Conservation (phyloP, 2,329 filamentous ascomycete genomes). For the Claviceps fusiformis region DNA sequence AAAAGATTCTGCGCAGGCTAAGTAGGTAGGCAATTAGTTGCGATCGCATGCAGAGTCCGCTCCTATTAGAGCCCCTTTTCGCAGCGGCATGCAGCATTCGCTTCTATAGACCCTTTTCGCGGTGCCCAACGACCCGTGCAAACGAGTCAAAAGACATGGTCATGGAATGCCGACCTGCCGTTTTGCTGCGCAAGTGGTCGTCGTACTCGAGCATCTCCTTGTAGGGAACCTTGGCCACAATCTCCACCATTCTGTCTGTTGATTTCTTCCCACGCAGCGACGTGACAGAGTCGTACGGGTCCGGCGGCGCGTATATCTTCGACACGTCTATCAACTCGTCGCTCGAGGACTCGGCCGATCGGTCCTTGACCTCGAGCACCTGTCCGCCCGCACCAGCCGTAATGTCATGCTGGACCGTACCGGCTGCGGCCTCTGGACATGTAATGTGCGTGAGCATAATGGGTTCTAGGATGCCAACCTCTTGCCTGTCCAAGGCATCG, state of each 20-base stretch:
- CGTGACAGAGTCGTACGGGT: constrained; percentile 56
- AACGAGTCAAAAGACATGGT: constrained; percentile 47
- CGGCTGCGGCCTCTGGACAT: constrained; percentile 70
- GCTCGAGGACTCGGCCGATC: constrained; percentile 25
- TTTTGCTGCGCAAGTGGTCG: constrained; percentile 76
- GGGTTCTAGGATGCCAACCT: constrained; percentile 69
- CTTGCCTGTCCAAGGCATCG: constrained; percentile 38
- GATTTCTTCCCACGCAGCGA: constrained; percentile 41
- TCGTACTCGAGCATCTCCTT: constrained; percentile 97
- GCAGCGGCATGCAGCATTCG: too few species aligned
- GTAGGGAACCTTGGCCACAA: constrained; percentile 77
- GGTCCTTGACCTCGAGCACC: constrained; percentile 55
- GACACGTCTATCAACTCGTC: constrained; percentile 47
- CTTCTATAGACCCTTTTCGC: constrained; percentile 31
- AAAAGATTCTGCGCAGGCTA: too few species aligned
- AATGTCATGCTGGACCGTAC: constrained; percentile 71
- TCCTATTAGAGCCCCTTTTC: too few species aligned
- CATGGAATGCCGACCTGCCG: constrained; percentile 58
- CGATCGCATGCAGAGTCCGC: too few species aligned
- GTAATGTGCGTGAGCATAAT: constrained; percentile 84
- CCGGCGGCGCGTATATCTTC: constrained; percentile 74
- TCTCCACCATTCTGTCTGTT: constrained; percentile 40
- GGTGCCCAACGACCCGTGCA: constrained; percentile 38
- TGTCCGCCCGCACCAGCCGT: constrained; percentile 58
- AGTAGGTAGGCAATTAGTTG: too few species aligned